phyloP scores from a whole-genome alignment of 75 land plant genomes.

The Pinus taeda region DNA sequence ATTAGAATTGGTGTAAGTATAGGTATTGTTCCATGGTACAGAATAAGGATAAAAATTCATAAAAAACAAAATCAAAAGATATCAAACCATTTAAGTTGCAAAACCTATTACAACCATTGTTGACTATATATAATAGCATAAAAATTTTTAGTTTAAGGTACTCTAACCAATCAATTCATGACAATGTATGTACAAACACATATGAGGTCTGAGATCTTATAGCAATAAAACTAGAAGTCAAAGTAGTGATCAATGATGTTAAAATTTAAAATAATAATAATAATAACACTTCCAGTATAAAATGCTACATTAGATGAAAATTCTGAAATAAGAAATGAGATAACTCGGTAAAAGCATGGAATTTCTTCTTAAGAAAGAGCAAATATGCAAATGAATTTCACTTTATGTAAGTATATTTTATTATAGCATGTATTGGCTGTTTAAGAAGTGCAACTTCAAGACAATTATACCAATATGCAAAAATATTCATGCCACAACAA shows the following conservation, averaged over 20 bases:
- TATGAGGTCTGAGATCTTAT: not conserved
- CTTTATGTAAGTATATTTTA: not conserved
- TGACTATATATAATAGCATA: not conserved
- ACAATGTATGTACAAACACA: not conserved
- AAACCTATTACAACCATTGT: not conserved
- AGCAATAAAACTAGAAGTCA: no score
- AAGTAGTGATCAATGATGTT: no score
- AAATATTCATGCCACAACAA: not conserved
- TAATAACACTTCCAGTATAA: not conserved
- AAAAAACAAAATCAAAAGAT: not conserved
- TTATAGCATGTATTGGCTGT: not conserved
- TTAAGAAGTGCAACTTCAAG: not conserved
- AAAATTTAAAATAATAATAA: no score
- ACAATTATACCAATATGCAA: not conserved
- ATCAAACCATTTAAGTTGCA: not conserved
- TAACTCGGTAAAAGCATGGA: not conserved
- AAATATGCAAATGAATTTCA: not conserved
- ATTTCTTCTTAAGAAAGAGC: not conserved
- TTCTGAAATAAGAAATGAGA: not conserved
- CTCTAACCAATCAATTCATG: not conserved
- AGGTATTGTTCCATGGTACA: not conserved
- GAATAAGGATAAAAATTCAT: not conserved
- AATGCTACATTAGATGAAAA: not conserved
- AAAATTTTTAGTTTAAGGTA: not conserved
- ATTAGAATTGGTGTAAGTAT: not conserved